Evolutionary conservation across 768 basidiomycete species (phyloP).

Genomic region (Pholiota microspora): DNA sequence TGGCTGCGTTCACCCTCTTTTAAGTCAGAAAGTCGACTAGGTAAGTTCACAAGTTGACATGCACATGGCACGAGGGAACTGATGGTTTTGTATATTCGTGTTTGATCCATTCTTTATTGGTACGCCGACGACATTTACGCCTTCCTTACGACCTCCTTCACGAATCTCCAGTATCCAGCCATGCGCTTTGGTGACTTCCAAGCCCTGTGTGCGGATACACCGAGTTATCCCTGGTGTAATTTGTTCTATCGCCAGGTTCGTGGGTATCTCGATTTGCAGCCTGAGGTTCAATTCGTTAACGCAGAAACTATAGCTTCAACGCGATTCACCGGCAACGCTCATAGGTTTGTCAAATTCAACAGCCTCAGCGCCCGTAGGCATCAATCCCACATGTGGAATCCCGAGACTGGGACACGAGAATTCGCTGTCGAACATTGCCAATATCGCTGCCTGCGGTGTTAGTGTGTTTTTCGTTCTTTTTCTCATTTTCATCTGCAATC

Average conservation of each 20-base stretch:
- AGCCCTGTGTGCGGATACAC: conserved; percentile 62
- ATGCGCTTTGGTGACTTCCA: conserved; percentile 73
- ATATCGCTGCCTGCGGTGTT: conserved; percentile 78
- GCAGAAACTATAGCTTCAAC: conserved; percentile 42
- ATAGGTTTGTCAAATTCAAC: conserved; percentile 43
- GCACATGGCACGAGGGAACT: background rate
- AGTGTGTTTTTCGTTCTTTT: conserved; percentile 58
- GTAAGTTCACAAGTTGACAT: background rate
- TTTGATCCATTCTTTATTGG: conserved; percentile 16
- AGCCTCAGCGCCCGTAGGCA: conserved; percentile 69
- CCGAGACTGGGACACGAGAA: conserved; percentile 54
- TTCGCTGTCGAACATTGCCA: conserved; percentile 80
- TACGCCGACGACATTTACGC: conserved; percentile 8
- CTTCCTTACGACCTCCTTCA: conserved; percentile 7
- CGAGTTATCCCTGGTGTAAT: conserved; percentile 91
- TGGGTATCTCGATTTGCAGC: conserved; percentile 20
- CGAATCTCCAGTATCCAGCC: conserved; percentile 24
- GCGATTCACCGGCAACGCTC: conserved; percentile 26
- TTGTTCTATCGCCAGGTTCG: conserved; percentile 87
- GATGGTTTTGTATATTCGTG: conserved; percentile 21
- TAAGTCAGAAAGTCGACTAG: too few species aligned
- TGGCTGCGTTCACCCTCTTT: background rate
- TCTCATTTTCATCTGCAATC: conserved; percentile 56
- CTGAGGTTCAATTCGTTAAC: background rate
- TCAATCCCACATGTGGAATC: conserved; percentile 82